These are phyloP conservation scores for Orbilia javanica DNA, from an alignment of 2,329 filamentous ascomycete species.

Conservation along the genomic window DNA sequence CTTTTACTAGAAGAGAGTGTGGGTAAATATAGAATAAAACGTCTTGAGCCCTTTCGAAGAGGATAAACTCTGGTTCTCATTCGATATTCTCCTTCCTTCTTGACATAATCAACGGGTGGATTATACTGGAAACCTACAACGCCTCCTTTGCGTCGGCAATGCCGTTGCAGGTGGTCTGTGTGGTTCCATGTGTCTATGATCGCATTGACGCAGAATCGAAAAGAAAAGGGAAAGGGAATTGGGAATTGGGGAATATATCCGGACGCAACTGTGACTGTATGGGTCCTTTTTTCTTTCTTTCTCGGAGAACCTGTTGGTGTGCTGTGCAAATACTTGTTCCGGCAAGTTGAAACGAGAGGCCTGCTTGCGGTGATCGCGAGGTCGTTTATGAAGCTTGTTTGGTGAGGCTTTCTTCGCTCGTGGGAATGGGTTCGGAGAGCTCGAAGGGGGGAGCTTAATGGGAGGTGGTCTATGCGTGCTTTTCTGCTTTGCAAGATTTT, in stretches of 20 bases:
- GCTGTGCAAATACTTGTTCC: conserved; percentile 42
- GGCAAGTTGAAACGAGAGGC: conserved; percentile 50
- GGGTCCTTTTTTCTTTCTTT: too few species aligned
- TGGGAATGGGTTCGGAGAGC: too few species aligned
- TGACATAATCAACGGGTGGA: background rate
- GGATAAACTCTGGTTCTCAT: background rate
- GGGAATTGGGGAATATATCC: background rate
- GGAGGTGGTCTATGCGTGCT: conserved; percentile 1
- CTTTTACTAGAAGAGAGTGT: conserved; percentile 24
- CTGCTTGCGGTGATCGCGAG: conserved; percentile 26
- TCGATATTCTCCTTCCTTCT: background rate
- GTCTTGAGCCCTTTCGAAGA: too few species aligned
- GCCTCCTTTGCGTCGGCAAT: conserved; percentile 5
- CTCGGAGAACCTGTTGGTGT: background rate
- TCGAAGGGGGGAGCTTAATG: background rate
- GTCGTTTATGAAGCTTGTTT: conserved; percentile 12
- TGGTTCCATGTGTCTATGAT: background rate
- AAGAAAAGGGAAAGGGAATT: background rate
- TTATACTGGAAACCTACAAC: background rate
- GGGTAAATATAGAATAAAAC: conserved; percentile 27
- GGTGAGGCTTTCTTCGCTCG: background rate
- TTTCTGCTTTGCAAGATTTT: too few species aligned
- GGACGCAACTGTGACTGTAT: too few species aligned
- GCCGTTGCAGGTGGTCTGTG: background rate
- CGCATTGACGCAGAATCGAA: too few species aligned